Evolutionary conservation across 345 rosid genomes (phyloP), one percentile per base, ranked within the genome.

Genomic region (Brassica carinata): DNA sequence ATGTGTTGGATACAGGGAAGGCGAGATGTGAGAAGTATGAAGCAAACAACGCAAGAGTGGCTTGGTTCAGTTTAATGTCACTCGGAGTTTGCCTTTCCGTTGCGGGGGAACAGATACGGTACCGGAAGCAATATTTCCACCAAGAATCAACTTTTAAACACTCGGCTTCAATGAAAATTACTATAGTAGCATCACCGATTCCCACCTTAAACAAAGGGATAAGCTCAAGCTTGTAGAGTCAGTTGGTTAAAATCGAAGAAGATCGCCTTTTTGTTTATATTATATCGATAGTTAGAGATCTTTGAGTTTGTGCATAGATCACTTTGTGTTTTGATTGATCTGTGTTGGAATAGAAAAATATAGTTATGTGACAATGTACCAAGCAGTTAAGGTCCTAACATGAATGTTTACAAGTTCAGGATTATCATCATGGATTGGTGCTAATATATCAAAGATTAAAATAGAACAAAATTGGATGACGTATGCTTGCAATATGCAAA

Each of bases 51-150:
- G 75, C 86, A 23, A 86, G 87, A 83, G 96, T 91, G 68, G 97
- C 94, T 67, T 79, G 96, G 97, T 88, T 85, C 85, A 87, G 96
- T 76, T 84, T 91, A 65, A 84, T 91, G 91, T 87, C 97, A 4
- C 72, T 93, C n/a, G 90, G 90, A 8, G 59, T 89, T 61, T 92
- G 96, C 86, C 74, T 89, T 27, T 71, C 14, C 34, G 90, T 80
- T 67, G 85, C 96, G 6, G 86, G 72, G 19, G 34, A 23, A 23
- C 85, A 92, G 82, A 36, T 88, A 51, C 83, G 84, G 90, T 82
- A 88, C 85, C 85, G 89, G 85, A 87, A 83, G 79, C 85, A 79
- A 9, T 90, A 81, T 80, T 92, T 92, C 43, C 87, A 84, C 93
- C 26, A 23, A 23, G 26, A 23, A 23, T 92, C 26, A 90, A 90